Evolutionary conservation across 805 yeast genomes (phyloP).

Genomic region (Metschnikowia cubensis): DNA sequence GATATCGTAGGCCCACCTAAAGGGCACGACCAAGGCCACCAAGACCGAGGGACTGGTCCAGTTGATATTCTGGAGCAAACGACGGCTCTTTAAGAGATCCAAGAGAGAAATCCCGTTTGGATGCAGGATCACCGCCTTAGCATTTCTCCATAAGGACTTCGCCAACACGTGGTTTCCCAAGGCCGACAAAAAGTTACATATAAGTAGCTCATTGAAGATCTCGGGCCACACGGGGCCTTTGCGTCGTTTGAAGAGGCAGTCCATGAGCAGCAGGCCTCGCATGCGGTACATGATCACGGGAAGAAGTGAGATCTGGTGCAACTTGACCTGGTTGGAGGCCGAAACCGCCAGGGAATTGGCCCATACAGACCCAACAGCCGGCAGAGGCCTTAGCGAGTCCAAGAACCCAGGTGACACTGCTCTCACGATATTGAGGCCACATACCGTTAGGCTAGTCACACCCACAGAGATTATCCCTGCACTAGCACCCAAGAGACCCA

Average conservation of each 20-base stretch:
- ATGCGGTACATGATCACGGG: constrained; percentile 37
- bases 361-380: background rate
- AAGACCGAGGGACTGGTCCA: constrained; percentile 29
- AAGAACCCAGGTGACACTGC: constrained; percentile 32
- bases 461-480: constrained; percentile 40
- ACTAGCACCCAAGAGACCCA: constrained; percentile 38
- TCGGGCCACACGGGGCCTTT: constrained; percentile 10
- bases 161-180: constrained; percentile 34
- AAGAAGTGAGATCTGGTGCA: constrained; percentile 35
- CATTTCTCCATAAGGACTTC: constrained; percentile 16
- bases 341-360: background rate
- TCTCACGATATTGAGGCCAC: constrained; percentile 37
- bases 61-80: constrained; percentile 21
- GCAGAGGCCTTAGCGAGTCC: constrained; percentile 18
- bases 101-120: background rate
- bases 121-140: background rate
- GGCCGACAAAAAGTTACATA: constrained; percentile 35
- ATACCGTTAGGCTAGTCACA: constrained; percentile 34
- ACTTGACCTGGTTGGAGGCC: constrained; percentile 31
- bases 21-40: constrained; percentile 33
- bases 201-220: constrained; percentile 32
- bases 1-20: constrained; percentile 36
- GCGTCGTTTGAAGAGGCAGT: constrained; percentile 21
- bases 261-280: constrained; percentile 30
- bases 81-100: background rate